Base-by-base conservation (phyloP, 495 filamentous ascomycete genomes). In the Aspergillus asperescens region DNA sequence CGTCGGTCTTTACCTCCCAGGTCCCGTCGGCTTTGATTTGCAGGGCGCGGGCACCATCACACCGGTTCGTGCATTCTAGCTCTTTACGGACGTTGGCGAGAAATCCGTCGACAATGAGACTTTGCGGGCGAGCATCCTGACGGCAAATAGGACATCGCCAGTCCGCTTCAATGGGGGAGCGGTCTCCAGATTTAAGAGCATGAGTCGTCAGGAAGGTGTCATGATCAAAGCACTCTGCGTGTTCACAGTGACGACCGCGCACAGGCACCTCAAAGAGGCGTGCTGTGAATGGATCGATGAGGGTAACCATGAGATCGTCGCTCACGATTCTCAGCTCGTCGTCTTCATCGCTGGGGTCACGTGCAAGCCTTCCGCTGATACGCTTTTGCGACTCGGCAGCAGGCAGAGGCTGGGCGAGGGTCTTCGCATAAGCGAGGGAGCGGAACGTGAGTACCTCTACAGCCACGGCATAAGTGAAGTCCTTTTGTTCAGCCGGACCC, bases 141-240 rank as follows among this genome's bases (percentile, higher is more conserved):
- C 76, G 72, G 66, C 91, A 95, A 45, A 93, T 79, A 0, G 91
- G 90, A 60, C 91, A 96, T 34, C 72, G 78, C 88, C 90, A 94
- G 47, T 82, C 78, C 44, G 93, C 88, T n/a, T 80, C 75, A 50
- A 80, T 72, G 2, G 44, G 29, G 28, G 77, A 77, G 0, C 81
- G 78, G 77, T 73, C 29, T 60, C 77, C 38, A 60, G 70, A 51
- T 58, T 59, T 50, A 63, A 71, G 54, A 65, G 68, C 62, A 67
- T 85, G 78, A 0, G 86, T 89, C 12, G 70, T 61, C 10, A 96
- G 76, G 70, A 86, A 95, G 0, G 80, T 89, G 22, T 89, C 80
- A 19, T 93, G 83, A 63, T 96, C 91, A 62, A 96, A 95, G 63
- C 88, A 94, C 66, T 95, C 88, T 29, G 81, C 68, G 63, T 96